Percentiles rank a stretch among this genome's conserved stretches.
Conservation (phyloP, 192 early-diverging fungal species). For the Backusella australiensis region DNA sequence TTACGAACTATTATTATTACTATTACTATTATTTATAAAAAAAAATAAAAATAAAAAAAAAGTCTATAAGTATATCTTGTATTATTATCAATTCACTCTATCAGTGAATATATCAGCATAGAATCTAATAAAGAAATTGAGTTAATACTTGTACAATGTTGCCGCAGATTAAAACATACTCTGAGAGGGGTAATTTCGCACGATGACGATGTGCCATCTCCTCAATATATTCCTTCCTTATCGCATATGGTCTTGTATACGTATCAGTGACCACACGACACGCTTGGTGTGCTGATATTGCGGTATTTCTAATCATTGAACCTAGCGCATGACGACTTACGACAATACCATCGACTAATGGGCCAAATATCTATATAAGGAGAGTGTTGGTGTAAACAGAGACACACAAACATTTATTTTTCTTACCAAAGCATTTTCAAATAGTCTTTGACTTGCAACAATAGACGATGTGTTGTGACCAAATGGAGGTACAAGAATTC, state of each 20-base stretch:
- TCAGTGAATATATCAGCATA: constrained; percentile 19
- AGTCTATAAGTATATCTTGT: not conserved
- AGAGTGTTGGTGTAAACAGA: not conserved
- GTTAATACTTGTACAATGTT: not conserved
- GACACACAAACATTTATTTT: not conserved
- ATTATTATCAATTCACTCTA: not conserved
- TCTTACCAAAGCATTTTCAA: constrained; percentile 52
- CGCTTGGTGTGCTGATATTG: constrained; percentile 61
- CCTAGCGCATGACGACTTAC: constrained; percentile 67
- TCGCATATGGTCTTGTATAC: constrained; percentile 55
- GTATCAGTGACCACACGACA: constrained; percentile 52
- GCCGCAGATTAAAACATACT: constrained; percentile 31
- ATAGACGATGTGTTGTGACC: constrained; percentile 17
- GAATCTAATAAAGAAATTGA: constrained; percentile 5
- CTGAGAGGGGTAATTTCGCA: constrained; percentile 34
- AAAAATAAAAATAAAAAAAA: not conserved
- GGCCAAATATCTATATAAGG: constrained; percentile 53
- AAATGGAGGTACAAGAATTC: constrained; percentile 47
- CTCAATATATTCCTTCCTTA: constrained; percentile 48
- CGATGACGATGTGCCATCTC: constrained; percentile 40
- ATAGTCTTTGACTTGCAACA: constrained; percentile 30
- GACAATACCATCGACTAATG: constrained; percentile 72
- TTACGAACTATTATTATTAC: not conserved
- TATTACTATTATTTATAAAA: not conserved
- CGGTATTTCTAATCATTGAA: constrained; percentile 65